Base-by-base conservation (phyloP, 2,329 filamentous ascomycete species). In the Byssoonygena ceratinophila region DNA sequence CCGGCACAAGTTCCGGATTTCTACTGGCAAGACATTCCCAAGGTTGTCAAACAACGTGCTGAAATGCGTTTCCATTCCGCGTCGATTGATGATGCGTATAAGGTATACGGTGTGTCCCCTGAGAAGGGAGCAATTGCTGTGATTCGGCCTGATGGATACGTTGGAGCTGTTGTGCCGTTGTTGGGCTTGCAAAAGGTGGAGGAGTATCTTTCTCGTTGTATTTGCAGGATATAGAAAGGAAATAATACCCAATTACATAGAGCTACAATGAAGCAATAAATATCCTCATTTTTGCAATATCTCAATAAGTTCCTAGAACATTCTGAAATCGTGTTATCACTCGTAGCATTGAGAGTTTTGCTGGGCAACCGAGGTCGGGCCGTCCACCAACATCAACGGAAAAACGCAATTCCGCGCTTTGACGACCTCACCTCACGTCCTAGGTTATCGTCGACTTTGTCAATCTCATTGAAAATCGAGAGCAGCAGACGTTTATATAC, bases 81-180 rank as follows among this genome's bases (percentile, higher is more conserved):
- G 3, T 29, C 32, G 1, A 43, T 46, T 22, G 67, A 68, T 25
- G 66, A 70, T 57, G 64, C 65, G 1, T 70, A 70, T 49, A 55
- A 54, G 3, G 61, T 60, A 6, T 71, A 67, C 46, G 69, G 69
- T 0, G 66, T 71, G 6, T 50, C 63, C 46, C 46, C 57, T 1
- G 39, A 54, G 3, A 45, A 60, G 14, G 68, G 68, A 5, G 66
- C 62, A 2, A 29, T 70, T 29, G 63, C 64, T 16, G 61, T 68
- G 14, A 58, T 71, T 5, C 62, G 69, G 18, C 69, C 68, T 0
- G 69, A 71, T 60, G 68, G 68, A 11, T 69, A 68, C 58, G 55
- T 70, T 47, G 67, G 67, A 16, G 51, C 49, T 4, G 36, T 55
- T 43, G 61, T 61, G 1, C 59, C 56, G 5, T 55, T 68, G 55